A percentile compares a stretch with the other conserved stretches of the same genome.
These are phyloP conservation scores for Claviceps sp. DNA, from an alignment of 2,329 filamentous ascomycete species.

Conservation along the genomic window DNA sequence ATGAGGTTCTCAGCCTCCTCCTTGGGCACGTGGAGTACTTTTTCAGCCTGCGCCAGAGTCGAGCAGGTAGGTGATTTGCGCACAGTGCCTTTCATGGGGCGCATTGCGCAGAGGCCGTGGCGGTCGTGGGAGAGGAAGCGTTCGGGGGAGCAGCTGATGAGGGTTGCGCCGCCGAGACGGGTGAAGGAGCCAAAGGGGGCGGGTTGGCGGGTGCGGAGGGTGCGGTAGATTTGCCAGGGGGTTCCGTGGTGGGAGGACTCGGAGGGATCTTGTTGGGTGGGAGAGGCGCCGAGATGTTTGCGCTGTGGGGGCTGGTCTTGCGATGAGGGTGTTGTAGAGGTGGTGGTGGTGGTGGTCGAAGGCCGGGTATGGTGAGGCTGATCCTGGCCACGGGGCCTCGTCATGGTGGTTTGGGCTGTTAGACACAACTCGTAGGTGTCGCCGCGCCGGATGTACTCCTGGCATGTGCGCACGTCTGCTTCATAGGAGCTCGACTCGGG, in stretches of 20 bases:
- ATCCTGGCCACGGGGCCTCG: slow-evolving; percentile 28
- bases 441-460: slow-evolving; percentile 58
- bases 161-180: slow-evolving; percentile 52
- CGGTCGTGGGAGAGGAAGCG: slow-evolving; percentile 56
- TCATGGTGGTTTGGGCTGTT: slow-evolving; percentile 60
- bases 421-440: slow-evolving; percentile 80
- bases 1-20: slow-evolving; percentile 94
- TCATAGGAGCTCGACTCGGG: slow-evolving; percentile 44
- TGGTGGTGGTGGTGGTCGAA: background rate
- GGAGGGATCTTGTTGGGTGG: background rate
- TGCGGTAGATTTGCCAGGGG: slow-evolving; percentile 60
- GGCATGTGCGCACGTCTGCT: slow-evolving; percentile 52
- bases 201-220: slow-evolving; percentile 57
- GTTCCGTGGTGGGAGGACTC: slow-evolving; percentile 9
- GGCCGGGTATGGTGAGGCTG: slow-evolving; percentile 18
- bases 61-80: slow-evolving; percentile 53
- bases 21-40: slow-evolving; percentile 66
- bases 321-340: background rate
- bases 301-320: background rate
- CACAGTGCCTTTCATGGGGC: slow-evolving; percentile 96
- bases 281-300: background rate
- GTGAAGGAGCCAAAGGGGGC: slow-evolving; percentile 79
- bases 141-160: slow-evolving; percentile 78
- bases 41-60: slow-evolving; percentile 58
- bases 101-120: slow-evolving; percentile 56